Evolutionary conservation across 257 asterid species (phyloP).

Genomic region (Solanum sitiens): DNA sequence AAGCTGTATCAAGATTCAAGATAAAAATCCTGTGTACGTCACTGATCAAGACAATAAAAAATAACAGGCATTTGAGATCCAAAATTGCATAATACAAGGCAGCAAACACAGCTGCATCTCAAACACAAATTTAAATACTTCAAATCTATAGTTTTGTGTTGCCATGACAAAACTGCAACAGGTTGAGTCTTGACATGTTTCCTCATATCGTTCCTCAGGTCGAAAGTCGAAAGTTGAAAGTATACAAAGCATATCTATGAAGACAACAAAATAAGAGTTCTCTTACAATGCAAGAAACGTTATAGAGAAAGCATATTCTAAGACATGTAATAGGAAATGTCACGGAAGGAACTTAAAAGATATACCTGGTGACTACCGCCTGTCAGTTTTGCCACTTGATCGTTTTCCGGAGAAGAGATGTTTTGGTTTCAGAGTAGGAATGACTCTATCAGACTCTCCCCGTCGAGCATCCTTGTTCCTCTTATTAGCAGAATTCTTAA

Average conservation of each 20-base stretch:
- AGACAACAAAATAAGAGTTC: neutral
- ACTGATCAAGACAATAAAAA: no score
- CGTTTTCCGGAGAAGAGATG: constrained; percentile 90
- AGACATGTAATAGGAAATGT: neutral
- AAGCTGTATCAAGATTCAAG: no score
- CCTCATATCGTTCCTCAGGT: no score
- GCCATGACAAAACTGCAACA: neutral
- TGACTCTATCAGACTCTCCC: constrained; percentile 89
- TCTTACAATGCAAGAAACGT: neutral
- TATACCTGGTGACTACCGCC: constrained; percentile 61
- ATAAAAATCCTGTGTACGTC: no score
- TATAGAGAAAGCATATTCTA: neutral
- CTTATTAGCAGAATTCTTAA: constrained; percentile 35
- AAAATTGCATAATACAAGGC: neutral
- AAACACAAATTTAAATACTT: neutral
- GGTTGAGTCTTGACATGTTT: neutral
- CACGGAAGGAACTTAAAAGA: neutral
- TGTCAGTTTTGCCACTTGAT: constrained; percentile 63
- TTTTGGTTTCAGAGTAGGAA: constrained; percentile 71
- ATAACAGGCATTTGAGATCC: no score
- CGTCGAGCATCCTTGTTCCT: constrained; percentile 80
- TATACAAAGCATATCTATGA: neutral
- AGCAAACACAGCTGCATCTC: neutral
- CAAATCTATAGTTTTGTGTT: neutral
- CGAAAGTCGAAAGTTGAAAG: neutral